Evolutionary conservation across 1,284 basidiomycete species (phyloP).

Genomic region (Rhodotorula sp.): DNA sequence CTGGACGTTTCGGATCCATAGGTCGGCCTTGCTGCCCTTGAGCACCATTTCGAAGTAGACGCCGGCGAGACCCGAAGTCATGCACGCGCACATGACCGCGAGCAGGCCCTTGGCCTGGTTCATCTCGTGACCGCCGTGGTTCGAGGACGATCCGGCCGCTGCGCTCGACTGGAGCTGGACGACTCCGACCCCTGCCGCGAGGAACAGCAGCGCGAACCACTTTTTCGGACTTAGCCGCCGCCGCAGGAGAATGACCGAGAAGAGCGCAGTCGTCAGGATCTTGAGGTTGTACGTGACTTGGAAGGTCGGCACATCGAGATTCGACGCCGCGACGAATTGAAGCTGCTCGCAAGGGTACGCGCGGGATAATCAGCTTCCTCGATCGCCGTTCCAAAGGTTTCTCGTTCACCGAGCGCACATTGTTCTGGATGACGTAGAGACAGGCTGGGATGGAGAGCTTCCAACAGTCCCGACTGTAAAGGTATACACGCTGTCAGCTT

Average conservation of each 20-base stretch:
- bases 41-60: conserved; percentile 99
- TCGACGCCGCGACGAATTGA: conserved; percentile 89
- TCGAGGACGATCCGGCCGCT: conserved; percentile 15
- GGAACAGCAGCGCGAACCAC: conserved; percentile 78
- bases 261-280: conserved; percentile 92
- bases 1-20: conserved; percentile 97
- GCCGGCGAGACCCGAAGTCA: conserved; percentile 95
- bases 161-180: conserved; percentile 74
- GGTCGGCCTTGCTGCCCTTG: conserved; percentile 78
- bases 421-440: conserved; percentile 95
- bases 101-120: conserved; percentile 74
- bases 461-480: conserved; percentile 84
- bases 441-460: conserved; percentile 94
- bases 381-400: too few relatives aligned
- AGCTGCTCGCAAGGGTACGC: conserved; percentile 49
- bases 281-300: conserved; percentile 72
- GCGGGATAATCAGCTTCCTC: not conserved
- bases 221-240: conserved; percentile 70
- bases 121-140: conserved; percentile 59
- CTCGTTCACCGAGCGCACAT: conserved; percentile 47
- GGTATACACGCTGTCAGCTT: conserved; percentile 10
- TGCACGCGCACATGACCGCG: conserved; percentile 85
- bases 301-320: conserved; percentile 91
- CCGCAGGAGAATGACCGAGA: conserved; percentile 84
- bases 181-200: conserved; percentile 86